A percentile compares a stretch with the other conserved stretches of the same genome.
Evolutionary conservation across 2,329 filamentous ascomycete species (phyloP).

Genomic region (Mycosphaerella sp.): DNA sequence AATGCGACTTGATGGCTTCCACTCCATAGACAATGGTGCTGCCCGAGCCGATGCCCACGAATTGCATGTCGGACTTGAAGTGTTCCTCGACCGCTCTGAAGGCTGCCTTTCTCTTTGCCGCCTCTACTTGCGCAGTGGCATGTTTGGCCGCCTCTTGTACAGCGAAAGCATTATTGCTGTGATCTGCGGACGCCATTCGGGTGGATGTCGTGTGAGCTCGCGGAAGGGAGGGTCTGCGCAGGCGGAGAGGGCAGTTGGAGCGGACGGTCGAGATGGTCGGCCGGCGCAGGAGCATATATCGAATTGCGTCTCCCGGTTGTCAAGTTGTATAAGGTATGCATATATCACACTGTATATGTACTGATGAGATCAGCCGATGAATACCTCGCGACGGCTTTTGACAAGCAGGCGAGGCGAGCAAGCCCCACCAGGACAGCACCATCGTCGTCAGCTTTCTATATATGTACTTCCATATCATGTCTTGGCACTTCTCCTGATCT

Average conservation of each 20-base stretch:
- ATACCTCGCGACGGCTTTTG: too few relatives aligned
- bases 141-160: conserved; percentile 6
- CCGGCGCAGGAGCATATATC: too few relatives aligned
- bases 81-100: conserved; percentile 68
- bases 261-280: too few relatives aligned
- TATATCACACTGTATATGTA: too few relatives aligned
- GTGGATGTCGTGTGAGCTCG: neutral
- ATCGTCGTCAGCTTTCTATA: too few relatives aligned
- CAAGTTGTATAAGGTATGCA: too few relatives aligned
- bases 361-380: too few relatives aligned
- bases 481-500: too few relatives aligned
- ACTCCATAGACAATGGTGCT: conserved; percentile 81
- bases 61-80: conserved; percentile 56
- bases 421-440: too few relatives aligned
- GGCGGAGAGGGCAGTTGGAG: neutral
- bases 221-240: neutral
- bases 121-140: conserved; percentile 47
- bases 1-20: conserved; percentile 63
- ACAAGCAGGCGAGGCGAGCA: too few relatives aligned
- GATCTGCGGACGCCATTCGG: conserved; percentile 13
- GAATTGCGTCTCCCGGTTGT: too few relatives aligned
- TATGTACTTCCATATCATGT: too few relatives aligned
- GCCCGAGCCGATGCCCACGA: conserved; percentile 74
- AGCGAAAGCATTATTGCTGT: conserved; percentile 7
- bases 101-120: conserved; percentile 69